A percentile compares a stretch with the other conserved stretches of the same genome.
Conservation (phyloP, 495 filamentous ascomycete genomes). For the Penicillium tannophilum region DNA sequence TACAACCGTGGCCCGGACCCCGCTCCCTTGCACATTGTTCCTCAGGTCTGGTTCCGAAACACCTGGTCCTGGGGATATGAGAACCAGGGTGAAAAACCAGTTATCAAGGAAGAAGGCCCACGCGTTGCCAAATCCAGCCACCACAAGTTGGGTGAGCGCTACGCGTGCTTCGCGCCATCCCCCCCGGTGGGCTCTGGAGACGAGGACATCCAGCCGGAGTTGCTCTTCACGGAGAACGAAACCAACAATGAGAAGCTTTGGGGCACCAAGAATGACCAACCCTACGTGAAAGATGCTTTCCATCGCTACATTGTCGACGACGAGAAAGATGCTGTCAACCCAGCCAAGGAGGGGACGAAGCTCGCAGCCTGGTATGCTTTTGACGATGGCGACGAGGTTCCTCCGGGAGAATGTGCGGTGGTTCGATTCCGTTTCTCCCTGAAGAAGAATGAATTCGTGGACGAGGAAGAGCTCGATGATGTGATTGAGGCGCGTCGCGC, state of each 20-base stretch:
- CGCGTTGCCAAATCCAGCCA: slow-evolving; percentile 74
- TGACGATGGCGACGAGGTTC: slow-evolving; percentile 82
- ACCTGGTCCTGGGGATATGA: slow-evolving; percentile 93
- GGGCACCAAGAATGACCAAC: slow-evolving; percentile 70
- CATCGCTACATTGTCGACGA: slow-evolving; percentile 83
- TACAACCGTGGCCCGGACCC: slow-evolving; percentile 93
- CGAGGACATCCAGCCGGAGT: slow-evolving; percentile 76
- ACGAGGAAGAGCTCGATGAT: slow-evolving; percentile 91
- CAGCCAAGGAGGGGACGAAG: slow-evolving; percentile 79
- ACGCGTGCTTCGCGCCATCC: slow-evolving; percentile 84
- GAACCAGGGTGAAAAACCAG: slow-evolving; percentile 69
- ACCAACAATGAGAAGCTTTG: slow-evolving; percentile 82
- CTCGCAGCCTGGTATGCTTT: slow-evolving; percentile 90
- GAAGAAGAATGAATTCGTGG: slow-evolving; percentile 72
- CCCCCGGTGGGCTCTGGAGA: slow-evolving; percentile 77
- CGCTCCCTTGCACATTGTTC: slow-evolving; percentile 88
- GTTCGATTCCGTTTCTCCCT: slow-evolving; percentile 87
- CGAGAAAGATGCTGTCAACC: slow-evolving; percentile 80
- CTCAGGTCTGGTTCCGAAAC: slow-evolving; percentile 96
- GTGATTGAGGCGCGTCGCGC: slow-evolving; percentile 80
- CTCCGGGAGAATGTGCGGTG: slow-evolving; percentile 89
- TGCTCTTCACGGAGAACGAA: slow-evolving; percentile 95
- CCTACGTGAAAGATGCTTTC: slow-evolving; percentile 95
- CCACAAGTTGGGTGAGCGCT: slow-evolving; percentile 75
- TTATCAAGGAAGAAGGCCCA: slow-evolving; percentile 62